Percentiles rank a stretch among this genome's conserved stretches.
Conservation (phyloP, 768 basidiomycete species). For the Auricularia sp. region DNA sequence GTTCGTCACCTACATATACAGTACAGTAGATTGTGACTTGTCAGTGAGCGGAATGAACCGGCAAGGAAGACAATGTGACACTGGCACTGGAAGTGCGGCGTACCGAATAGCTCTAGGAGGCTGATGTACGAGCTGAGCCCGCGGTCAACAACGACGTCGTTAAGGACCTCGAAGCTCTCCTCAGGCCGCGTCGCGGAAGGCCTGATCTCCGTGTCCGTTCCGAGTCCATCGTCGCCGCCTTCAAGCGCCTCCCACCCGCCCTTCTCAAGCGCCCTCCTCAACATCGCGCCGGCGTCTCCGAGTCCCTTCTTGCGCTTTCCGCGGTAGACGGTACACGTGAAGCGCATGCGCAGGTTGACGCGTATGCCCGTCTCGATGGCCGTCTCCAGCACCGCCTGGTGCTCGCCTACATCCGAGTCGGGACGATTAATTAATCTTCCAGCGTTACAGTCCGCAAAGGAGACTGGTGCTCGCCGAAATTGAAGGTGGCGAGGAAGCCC, state of each 20-base stretch:
- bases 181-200: constrained; percentile 92
- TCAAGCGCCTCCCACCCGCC: constrained; percentile 96
- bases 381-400: constrained; percentile 76
- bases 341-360: constrained; percentile 97
- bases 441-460: too few relatives aligned
- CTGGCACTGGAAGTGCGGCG: constrained; percentile 21
- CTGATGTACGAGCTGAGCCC: constrained; percentile 98
- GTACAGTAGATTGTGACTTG: not conserved
- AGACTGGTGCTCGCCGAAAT: constrained; percentile 56
- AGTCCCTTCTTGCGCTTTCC: constrained; percentile 63
- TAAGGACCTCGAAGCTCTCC: constrained; percentile 92
- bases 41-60: not conserved
- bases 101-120: constrained; percentile 90
- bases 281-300: constrained; percentile 84
- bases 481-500: constrained; percentile 94
- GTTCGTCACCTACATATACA: constrained; percentile 69
- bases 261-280: constrained; percentile 87
- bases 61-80: too few relatives aligned
- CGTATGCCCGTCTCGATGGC: constrained; percentile 88
- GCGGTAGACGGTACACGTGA: constrained; percentile 97
- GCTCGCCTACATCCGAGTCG: too few relatives aligned
- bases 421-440: too few relatives aligned
- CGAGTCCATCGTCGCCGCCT: constrained; percentile 35
- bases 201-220: constrained; percentile 93
- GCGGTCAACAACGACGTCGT: constrained; percentile 95